phyloP scores from a whole-genome alignment of 2,329 filamentous ascomycete genomes.

The Colletotrichum tropicicola region DNA sequence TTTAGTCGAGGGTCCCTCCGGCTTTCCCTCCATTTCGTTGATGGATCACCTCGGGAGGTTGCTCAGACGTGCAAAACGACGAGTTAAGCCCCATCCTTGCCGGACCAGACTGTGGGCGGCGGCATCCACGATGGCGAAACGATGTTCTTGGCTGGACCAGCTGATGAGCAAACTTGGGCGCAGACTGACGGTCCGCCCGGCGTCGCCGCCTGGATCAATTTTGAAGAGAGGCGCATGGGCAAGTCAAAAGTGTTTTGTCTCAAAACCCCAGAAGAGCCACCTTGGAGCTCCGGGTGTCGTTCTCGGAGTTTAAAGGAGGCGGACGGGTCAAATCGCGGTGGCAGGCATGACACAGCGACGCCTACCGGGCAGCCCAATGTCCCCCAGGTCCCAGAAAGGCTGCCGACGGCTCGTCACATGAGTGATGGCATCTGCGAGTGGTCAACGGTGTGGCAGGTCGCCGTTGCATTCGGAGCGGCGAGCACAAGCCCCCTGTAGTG shows the following conservation, averaged over 20 bases:
- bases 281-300: neutral
- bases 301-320: neutral
- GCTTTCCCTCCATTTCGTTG: too few species aligned
- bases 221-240: neutral
- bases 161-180: neutral
- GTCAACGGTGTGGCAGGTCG: neutral
- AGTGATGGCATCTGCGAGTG: slow-evolving; percentile 18
- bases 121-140: too few species aligned
- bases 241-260: neutral
- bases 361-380: too few species aligned
- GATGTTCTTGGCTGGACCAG: too few species aligned
- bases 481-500: neutral
- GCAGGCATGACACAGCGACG: neutral
- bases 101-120: too few species aligned
- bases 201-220: neutral
- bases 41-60: too few species aligned
- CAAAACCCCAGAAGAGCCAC: neutral
- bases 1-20: too few species aligned
- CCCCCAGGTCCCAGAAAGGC: neutral
- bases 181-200: neutral
- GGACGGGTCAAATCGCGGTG: neutral
- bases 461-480: slow-evolving; percentile 6
- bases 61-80: too few species aligned
- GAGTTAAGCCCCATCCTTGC: too few species aligned
- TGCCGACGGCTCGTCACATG: slow-evolving; percentile 22